phyloP scores from a whole-genome alignment of 2,329 filamentous ascomycete genomes.

The Falciphora oryzae region DNA sequence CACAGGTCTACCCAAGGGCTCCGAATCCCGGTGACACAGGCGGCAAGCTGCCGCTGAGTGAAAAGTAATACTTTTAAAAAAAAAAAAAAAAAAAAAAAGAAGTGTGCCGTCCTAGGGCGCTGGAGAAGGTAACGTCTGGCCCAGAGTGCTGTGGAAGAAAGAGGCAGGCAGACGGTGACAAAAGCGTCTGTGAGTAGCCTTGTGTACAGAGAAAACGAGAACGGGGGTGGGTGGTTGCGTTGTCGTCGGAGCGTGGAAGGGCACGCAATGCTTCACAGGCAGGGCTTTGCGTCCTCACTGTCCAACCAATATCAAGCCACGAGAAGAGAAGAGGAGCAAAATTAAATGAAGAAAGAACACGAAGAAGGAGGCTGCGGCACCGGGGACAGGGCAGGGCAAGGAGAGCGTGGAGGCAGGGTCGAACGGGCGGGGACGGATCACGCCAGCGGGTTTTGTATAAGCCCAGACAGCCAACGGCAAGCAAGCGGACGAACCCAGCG shows the following conservation, averaged over 20 bases:
- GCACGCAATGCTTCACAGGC: not conserved
- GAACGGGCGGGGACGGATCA: not conserved
- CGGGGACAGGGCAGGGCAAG: not conserved
- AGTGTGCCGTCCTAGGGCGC: not conserved
- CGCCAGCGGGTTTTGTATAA: conserved; percentile 1
- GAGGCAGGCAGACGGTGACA: not conserved
- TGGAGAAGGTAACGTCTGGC: not conserved
- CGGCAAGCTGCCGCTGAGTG: not conserved
- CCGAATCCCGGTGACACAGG: not conserved
- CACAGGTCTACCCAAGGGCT: not conserved
- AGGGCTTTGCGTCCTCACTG: not conserved
- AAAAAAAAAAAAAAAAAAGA: no score
- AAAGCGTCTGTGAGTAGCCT: not conserved
- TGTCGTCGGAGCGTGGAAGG: not conserved
- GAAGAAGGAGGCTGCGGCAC: not conserved
- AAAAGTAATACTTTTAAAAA: not conserved
- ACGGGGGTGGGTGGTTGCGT: not conserved
- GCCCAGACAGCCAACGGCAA: not conserved
- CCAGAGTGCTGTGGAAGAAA: not conserved
- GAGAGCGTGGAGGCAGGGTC: not conserved
- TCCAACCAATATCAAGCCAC: not conserved
- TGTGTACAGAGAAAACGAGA: not conserved
- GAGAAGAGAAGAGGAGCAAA: not conserved
- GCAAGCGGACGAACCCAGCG: not conserved
- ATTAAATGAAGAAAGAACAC: not conserved